Percentiles rank a stretch among this genome's conserved stretches.
Conservation (phyloP, 1,284 basidiomycete genomes). For the Tilletia setariae region DNA sequence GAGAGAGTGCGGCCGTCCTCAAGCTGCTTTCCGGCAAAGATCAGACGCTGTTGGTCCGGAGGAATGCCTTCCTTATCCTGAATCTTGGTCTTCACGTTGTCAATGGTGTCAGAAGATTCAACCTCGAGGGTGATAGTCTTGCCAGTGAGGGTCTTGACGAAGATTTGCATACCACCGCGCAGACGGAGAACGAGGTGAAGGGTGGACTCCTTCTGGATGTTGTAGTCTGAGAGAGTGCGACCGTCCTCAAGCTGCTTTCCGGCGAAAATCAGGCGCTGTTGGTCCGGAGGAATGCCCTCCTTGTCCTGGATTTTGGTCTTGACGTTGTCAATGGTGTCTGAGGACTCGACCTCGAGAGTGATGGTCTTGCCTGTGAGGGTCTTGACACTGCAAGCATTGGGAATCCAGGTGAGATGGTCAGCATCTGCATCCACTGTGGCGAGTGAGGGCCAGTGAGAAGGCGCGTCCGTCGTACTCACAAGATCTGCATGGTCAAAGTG, state of each 20-base stretch:
- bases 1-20: constrained; percentile 55
- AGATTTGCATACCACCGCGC: constrained; percentile 72
- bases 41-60: constrained; percentile 67
- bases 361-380: constrained; percentile 56
- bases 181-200: constrained; percentile 86
- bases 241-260: constrained; percentile 81
- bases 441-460: not conserved
- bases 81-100: constrained; percentile 64
- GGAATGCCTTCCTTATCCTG: constrained; percentile 55
- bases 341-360: constrained; percentile 56
- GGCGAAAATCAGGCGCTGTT: constrained; percentile 96
- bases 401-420: not conserved
- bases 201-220: constrained; percentile 98
- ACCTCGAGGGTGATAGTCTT: constrained; percentile 95
- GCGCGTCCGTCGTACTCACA: constrained; percentile 5
- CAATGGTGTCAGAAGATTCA: constrained; percentile 85
- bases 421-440: not conserved
- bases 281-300: constrained; percentile 81
- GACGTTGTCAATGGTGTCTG: constrained; percentile 55
- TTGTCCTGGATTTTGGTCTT: too few species aligned
- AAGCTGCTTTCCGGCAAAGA: constrained; percentile 97
- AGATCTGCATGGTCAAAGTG: constrained; percentile 19
- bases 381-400: constrained; percentile 31
- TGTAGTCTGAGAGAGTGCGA: constrained; percentile 57
- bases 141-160: constrained; percentile 75